These are phyloP conservation scores for Talaromyces trachyspermus DNA, from an alignment of 495 filamentous ascomycete genomes.

Conservation along the genomic window DNA sequence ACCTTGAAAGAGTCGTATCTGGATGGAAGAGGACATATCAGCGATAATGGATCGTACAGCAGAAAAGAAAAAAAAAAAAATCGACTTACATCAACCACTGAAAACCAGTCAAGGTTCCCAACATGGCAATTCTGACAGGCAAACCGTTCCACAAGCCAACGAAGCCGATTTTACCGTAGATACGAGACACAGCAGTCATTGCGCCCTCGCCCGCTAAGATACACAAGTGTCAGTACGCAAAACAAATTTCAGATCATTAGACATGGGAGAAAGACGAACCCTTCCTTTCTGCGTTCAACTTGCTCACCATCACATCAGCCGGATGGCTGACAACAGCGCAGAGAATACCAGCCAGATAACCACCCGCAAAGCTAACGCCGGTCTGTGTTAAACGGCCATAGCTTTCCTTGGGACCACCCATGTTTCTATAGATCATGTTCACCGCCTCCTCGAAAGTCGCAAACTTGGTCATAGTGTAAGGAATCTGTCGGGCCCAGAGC, in stretches of 20 bases:
- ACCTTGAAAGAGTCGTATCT: slow-evolving; percentile 73
- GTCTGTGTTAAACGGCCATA: slow-evolving; percentile 59
- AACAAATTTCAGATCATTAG: no score
- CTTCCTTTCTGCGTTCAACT: slow-evolving; percentile 58
- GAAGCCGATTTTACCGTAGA: slow-evolving; percentile 70
- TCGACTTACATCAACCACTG: slow-evolving; percentile 63
- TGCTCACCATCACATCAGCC: slow-evolving; percentile 68
- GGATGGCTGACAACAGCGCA: slow-evolving; percentile 59
- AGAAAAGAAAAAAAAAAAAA: background rate
- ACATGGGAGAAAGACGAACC: slow-evolving; percentile 28
- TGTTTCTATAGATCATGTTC: slow-evolving; percentile 49
- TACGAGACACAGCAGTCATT: slow-evolving; percentile 52
- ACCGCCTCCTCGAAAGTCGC: slow-evolving; percentile 68
- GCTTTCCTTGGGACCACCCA: slow-evolving; percentile 59
- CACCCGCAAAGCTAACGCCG: slow-evolving; percentile 60
- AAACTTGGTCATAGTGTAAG: slow-evolving; percentile 73
- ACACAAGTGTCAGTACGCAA: no score
- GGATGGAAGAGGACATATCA: slow-evolving; percentile 9
- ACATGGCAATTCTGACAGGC: slow-evolving; percentile 57
- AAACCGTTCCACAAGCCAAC: slow-evolving; percentile 63
- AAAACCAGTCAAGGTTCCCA: slow-evolving; percentile 60
- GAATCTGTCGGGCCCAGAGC: slow-evolving; percentile 65
- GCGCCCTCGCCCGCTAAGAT: slow-evolving; percentile 53
- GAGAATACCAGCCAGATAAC: slow-evolving; percentile 66
- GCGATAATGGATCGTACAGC: background rate